These are phyloP conservation scores for Pseudocohnilembus persalinus DNA, from an alignment of 169 alveolate genomes.

Conservation along the genomic window DNA sequence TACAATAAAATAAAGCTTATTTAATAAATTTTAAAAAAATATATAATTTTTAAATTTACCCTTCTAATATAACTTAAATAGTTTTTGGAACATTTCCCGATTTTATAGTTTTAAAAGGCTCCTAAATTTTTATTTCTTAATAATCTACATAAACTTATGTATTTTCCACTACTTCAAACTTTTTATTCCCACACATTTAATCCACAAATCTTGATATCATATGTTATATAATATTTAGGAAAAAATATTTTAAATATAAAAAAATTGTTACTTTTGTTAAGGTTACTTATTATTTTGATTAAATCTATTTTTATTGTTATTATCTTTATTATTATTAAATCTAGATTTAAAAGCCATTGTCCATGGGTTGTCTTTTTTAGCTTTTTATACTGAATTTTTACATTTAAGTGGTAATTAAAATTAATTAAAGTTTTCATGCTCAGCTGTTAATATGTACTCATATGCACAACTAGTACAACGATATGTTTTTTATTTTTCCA, in stretches of 20 bases:
- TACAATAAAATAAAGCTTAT: neutral
- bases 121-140: conserved; percentile 52
- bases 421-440: conserved; percentile 14
- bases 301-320: too few relatives aligned
- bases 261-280: neutral
- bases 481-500: conserved; percentile 11
- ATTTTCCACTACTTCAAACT: neutral
- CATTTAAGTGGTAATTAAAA: neutral
- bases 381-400: neutral
- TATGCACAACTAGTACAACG: conserved; percentile 1
- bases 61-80: conserved; percentile 52
- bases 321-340: neutral
- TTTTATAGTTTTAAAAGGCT: conserved; percentile 58
- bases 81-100: conserved; percentile 67
- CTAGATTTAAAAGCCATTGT: neutral
- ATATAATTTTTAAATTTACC: conserved; percentile 1
- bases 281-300: neutral
- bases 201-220: neutral
- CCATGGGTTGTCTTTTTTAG: neutral
- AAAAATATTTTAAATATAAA: too few relatives aligned
- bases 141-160: neutral
- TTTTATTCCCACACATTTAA: neutral
- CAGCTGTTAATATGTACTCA: conserved; percentile 5
- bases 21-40: conserved; percentile 10
- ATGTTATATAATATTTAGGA: too few relatives aligned